Evolutionary conservation across 176 grass and related monocot species (phyloP), one percentile per base, ranked within the genome.

Genomic region (Carex myosuroides): DNA sequence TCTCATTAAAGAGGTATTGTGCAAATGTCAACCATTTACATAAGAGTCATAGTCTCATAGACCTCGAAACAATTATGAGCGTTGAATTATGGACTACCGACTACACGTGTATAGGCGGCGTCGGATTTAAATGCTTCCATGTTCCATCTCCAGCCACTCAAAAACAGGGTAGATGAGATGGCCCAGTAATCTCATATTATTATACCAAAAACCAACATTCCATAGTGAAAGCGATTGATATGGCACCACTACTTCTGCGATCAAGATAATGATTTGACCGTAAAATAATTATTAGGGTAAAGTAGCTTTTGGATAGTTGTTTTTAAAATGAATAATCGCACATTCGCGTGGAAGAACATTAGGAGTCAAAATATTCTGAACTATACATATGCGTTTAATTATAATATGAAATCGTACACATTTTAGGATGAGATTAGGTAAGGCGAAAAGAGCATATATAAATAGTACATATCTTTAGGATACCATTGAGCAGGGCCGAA

Each of bases 181-280:
- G 73, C 73, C 73, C 73, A 77, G 73, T 77, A 77, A 56, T 77
- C 70, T 53, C 20, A 29, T 17, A 35, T 14, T 75, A 24, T 56
- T 52, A 30, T 20, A 53, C 70, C 12, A 22, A 13, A 77, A 56
- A 77, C 73, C 50, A 77, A 77, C 50, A 77, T 77, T 77, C 73
- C 50, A 77, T 12, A 1, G 56, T 77, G 73, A 77, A 55, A 55
- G 50, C 50, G 73, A 77, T 77, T 77, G 73, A 77, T 18, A 56
- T 56, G 46, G 50, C 73, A 33, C 73, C 73, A 77, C 22, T 55
- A 33, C 73, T 52, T 56, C 22, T 54, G 12, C 32, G 44, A 52
- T 22, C 44, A 52, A 75, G 44, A 53, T 75, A 14, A 75, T 44
- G 70, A 75, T 75, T 53, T 50, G 44, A 75, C 70, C 21, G 20